Evolutionary conservation across 257 asterid genomes (phyloP).

Genomic region (Penstemon barbatus): DNA sequence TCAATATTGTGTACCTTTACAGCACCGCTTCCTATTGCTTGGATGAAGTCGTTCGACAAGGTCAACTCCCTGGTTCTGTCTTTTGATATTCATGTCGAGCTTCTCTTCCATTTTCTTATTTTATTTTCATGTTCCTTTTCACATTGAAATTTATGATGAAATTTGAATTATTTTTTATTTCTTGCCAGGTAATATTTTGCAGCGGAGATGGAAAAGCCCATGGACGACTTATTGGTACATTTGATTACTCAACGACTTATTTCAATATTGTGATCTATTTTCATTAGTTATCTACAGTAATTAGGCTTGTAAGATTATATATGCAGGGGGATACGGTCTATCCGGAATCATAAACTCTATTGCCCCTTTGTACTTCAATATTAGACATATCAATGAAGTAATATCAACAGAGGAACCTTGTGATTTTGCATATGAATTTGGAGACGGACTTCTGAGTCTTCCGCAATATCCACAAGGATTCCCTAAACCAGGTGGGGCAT

Average conservation of each 20-base stretch:
- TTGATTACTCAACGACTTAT: not conserved
- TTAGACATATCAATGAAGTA: slow-evolving; percentile 57
- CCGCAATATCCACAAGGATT: slow-evolving; percentile 62
- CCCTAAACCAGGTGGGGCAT: slow-evolving; percentile 69
- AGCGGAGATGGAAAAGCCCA: slow-evolving; percentile 59
- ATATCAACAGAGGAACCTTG: slow-evolving; percentile 89
- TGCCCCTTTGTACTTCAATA: slow-evolving; percentile 65
- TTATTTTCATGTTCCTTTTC: slow-evolving; percentile 1
- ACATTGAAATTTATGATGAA: slow-evolving; percentile 13
- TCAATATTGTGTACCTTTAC: slow-evolving; percentile 30
- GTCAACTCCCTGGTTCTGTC: slow-evolving; percentile 30
- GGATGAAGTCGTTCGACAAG: slow-evolving; percentile 70
- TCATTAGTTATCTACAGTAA: slow-evolving; percentile 7
- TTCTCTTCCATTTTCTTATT: slow-evolving; percentile 9
- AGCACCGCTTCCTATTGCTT: slow-evolving; percentile 66
- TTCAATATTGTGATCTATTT: not conserved
- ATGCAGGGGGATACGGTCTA: slow-evolving; percentile 59
- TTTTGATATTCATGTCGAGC: slow-evolving; percentile 15
- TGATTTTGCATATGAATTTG: slow-evolving; percentile 83
- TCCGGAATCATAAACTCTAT: slow-evolving; percentile 46
- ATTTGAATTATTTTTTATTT: slow-evolving; percentile 13
- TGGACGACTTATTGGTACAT: slow-evolving; percentile 78
- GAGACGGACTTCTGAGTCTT: slow-evolving; percentile 65
- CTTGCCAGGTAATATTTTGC: slow-evolving; percentile 58
- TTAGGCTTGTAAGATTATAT: not conserved